Base-by-base conservation (phyloP, 2,329 filamentous ascomycete genomes). In the Trichoderma sp. region DNA sequence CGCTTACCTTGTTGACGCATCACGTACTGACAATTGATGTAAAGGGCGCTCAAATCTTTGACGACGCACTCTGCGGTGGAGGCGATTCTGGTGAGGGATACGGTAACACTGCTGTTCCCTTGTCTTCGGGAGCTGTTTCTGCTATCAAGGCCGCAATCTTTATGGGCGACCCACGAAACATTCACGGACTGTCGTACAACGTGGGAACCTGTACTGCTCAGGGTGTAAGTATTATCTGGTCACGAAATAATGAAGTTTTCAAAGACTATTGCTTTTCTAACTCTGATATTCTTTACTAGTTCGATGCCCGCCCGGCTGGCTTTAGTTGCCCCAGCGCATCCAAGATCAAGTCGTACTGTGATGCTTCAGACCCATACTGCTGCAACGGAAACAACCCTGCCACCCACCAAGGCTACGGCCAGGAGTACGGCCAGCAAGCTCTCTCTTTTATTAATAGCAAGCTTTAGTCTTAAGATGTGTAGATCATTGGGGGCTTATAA, bases 321-420 rank as follows among this genome's bases (percentile, higher is more conserved):
- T 90, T 88, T 77, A 79, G 78, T 56, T 91, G 88, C 79, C 84
- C 86, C 11, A 82, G 78, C 71, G 75, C 78, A 8, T 75, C 72
- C 75, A 88, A 86, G 74, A 86, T 91, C 73, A 81, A 89, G 79
- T 88, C 86, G 5, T 91, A 91, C 82, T 91, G 89, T 77, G 89
- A 91, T 73, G 79, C 84, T 5, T 75, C 85, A 4, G 89, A 91
- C 72, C 88, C 88, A 0, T 91, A 89, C 79, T 91, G 89, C 83
- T 91, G 88, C 78, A 88, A 85, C 53, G 89, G 89, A 60, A 88
- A 84, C 73, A 83, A 90, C 70, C 81, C 83, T 31, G 84, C 85
- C 73, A 83, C 85, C 7, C 89, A 91, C 77, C 86, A 89, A 76
- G 84, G 87, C 61, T 91, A 91, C 70, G 88, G 87, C n/a, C 82